phyloP scores from a whole-genome alignment of 306 rosid genomes.

The Trichosanthes cucumerina region DNA sequence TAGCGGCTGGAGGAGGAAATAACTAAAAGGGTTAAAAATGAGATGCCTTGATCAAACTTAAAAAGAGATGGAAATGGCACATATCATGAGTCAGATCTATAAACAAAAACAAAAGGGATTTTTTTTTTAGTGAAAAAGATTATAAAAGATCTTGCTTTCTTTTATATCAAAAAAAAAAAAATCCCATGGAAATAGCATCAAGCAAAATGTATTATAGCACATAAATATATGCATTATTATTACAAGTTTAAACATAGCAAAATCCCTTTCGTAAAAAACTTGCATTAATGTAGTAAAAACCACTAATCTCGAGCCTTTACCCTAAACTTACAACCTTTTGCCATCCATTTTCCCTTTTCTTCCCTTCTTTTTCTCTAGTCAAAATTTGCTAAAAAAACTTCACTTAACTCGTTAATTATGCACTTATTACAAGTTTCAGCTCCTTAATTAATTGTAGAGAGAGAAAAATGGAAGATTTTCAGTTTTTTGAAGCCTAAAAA shows the following conservation, averaged over 20 bases:
- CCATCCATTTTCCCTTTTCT: background rate
- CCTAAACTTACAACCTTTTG: background rate
- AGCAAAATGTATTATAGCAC: background rate
- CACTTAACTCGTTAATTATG: background rate
- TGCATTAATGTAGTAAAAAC: background rate
- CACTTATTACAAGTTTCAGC: slow-evolving; percentile 5
- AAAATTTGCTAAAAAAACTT: background rate
- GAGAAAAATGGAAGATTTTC: background rate
- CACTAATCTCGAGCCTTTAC: background rate
- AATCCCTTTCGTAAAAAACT: background rate
- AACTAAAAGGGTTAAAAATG: background rate
- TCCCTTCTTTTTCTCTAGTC: background rate
- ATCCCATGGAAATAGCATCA: background rate
- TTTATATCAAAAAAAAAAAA: background rate
- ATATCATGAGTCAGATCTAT: slow-evolving; percentile 1
- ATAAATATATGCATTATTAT: background rate
- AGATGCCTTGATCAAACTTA: background rate
- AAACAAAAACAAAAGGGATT: slow-evolving; percentile 1
- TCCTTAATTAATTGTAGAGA: background rate
- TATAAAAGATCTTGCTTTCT: background rate
- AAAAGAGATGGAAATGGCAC: background rate
- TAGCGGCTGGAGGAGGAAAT: too few species aligned
- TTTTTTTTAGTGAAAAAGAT: background rate
- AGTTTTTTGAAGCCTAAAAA: background rate
- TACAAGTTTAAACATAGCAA: background rate